Conservation (phyloP, 148 eudicot genomes). For the Camellia japonica region DNA sequence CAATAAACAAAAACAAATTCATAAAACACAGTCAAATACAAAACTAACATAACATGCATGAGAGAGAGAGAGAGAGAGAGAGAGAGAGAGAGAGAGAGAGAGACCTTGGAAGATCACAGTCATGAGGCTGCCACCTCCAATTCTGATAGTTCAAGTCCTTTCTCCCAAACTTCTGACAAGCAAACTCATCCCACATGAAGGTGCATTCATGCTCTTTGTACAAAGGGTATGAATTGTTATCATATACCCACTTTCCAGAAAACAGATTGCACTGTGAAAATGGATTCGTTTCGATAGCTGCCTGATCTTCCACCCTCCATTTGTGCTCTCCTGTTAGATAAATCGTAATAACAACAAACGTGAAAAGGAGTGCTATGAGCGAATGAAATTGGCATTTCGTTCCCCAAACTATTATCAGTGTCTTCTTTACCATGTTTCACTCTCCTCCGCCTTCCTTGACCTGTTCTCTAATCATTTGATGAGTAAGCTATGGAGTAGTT, state of each 20-base stretch:
- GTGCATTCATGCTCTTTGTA: constrained; percentile 63
- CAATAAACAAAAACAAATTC: constrained; percentile 3
- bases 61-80: constrained; percentile 7
- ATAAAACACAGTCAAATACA: constrained; percentile 5
- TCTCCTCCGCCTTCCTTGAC: neutral
- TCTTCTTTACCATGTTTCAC: constrained; percentile 26
- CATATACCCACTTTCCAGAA: constrained; percentile 83
- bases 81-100: constrained; percentile 5
- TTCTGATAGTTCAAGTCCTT: constrained; percentile 65
- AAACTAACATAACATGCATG: neutral
- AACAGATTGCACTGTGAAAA: constrained; percentile 51
- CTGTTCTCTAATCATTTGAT: neutral
- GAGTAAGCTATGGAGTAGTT: neutral
- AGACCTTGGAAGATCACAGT: constrained; percentile 81
- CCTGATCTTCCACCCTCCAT: constrained; percentile 15
- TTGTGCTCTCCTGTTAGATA: constrained; percentile 33
- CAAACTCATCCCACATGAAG: constrained; percentile 73
- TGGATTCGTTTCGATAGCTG: neutral
- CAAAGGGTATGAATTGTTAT: constrained; percentile 60
- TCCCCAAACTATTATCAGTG: constrained; percentile 28
- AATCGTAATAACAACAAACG: constrained; percentile 33
- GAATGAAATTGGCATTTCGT: constrained; percentile 49
- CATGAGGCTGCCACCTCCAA: constrained; percentile 92
- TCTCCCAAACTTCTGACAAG: constrained; percentile 77
- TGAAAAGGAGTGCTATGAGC: constrained; percentile 34